Evolutionary conservation across 495 filamentous ascomycete species (phyloP), one percentile per base, ranked within the genome.

Genomic region (Oleoguttula mirabilis): DNA sequence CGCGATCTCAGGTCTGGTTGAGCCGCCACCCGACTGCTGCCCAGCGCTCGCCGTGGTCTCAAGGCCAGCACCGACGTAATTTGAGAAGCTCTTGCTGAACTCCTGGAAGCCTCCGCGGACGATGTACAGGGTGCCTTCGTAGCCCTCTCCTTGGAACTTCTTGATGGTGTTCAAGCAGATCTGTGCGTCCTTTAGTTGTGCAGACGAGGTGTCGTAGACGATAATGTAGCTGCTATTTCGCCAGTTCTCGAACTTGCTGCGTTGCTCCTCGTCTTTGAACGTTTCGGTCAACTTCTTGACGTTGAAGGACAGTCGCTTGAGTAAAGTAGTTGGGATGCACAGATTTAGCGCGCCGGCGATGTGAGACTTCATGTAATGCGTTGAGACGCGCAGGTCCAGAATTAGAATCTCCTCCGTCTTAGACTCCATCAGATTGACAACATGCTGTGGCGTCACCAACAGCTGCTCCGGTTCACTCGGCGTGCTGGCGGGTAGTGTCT

Each of bases 281-380:
- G 85, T 95, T 43, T 83, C 79, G 43, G 83, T 77, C 14, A 98
- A 68, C 54, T 92, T 96, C 41, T 84, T 67, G n/a, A 92, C 72
- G 48, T 88, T 86, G 61, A 88, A 98, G 0, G 90, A 88, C 8
- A 82, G 77, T 39, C 90, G 71, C 60, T 95, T 98, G 31, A 96
- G 63, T 27, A 98, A 62, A 0, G 88, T 98, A 7, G 90, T 98
- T 0, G 90, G 90, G 41, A 96, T 92, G 48, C 92, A 96, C 10
- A 98, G 69, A 61, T 93, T 96, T 33, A 98, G 60, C 0, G 90
- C 85, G 4, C 78, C 79, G 31, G 65, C 57, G 16, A 98, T 82
- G 20, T 81, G 75, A 34, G 81, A 79, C 30, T 76, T 68, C 10
- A 78, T 69, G 57, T 78, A 95, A 52, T 87, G 83, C 8, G 84